A percentile compares a stretch with the other conserved stretches of the same genome.
Evolutionary conservation across 257 asterid species (phyloP).

Genomic region (Rehmannia glutinosa): DNA sequence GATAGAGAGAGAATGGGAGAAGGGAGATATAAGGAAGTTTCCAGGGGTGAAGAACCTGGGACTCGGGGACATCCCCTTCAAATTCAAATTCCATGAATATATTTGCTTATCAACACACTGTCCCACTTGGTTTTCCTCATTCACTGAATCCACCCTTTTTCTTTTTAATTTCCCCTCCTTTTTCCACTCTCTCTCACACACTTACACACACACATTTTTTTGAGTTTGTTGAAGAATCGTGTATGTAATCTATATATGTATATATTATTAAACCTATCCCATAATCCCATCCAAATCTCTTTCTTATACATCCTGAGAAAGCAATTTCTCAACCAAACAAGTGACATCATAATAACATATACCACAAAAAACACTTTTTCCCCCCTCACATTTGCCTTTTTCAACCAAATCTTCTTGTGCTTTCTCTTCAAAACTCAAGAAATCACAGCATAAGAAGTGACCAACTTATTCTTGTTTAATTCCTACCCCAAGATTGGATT

Average conservation of each 20-base stretch:
- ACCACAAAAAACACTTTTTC: background rate
- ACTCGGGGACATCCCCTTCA: constrained; percentile 11
- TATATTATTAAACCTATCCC: background rate
- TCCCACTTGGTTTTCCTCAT: constrained; percentile 33
- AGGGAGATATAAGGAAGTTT: background rate
- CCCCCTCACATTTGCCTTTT: background rate
- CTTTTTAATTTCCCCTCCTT: background rate
- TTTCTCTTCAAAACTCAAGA: background rate
- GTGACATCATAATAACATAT: background rate
- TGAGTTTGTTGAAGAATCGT: background rate
- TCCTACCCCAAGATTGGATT: background rate
- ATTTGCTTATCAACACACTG: constrained; percentile 19
- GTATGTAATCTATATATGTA: background rate
- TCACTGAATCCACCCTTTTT: constrained; percentile 36
- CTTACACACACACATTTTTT: background rate
- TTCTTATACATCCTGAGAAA: constrained; percentile 11
- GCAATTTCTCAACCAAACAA: background rate
- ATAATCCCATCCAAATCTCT: constrained; percentile 11
- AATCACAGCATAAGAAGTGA: background rate
- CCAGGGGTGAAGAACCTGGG: constrained; percentile 43
- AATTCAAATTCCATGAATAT: constrained; percentile 18
- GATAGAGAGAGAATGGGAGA: background rate
- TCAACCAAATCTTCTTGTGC: constrained; percentile 20
- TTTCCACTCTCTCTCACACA: background rate
- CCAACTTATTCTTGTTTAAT: background rate